phyloP scores from a whole-genome alignment of 2,329 filamentous ascomycete species.

The Rasamsonia emersonii region DNA sequence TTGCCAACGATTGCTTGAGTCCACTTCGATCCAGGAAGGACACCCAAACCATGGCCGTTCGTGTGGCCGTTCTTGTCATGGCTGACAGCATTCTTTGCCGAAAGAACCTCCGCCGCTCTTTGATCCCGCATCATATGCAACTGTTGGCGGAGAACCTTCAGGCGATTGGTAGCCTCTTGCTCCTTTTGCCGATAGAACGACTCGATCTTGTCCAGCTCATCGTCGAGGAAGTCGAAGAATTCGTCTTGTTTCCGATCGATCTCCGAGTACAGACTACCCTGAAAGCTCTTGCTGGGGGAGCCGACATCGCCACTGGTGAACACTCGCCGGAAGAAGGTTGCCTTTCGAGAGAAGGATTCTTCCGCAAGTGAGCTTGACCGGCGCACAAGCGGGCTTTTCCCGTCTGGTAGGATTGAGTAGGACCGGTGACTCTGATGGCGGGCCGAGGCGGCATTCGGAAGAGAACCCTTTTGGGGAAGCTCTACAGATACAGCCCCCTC shows the following conservation, averaged over 20 bases:
- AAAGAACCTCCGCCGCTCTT: constrained; percentile 62
- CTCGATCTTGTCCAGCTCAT: constrained; percentile 85
- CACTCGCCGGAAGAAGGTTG: constrained; percentile 30
- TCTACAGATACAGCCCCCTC: constrained; percentile 8
- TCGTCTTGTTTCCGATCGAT: constrained; percentile 69
- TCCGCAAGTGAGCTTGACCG: neutral
- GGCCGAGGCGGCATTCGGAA: too few relatives aligned
- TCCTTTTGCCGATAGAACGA: constrained; percentile 83
- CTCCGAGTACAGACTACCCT: constrained; percentile 51
- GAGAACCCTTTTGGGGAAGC: too few relatives aligned
- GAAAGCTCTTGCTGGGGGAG: constrained; percentile 39
- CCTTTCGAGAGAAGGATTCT: constrained; percentile 10
- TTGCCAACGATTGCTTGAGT: constrained; percentile 37
- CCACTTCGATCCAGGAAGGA: constrained; percentile 20
- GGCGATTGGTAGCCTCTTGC: constrained; percentile 65
- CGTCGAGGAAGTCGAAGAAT: constrained; percentile 78
- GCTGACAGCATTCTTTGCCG: constrained; percentile 26
- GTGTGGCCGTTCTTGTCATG: constrained; percentile 15
- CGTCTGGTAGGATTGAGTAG: neutral
- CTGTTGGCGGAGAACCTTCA: constrained; percentile 67
- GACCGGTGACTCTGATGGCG: constrained; percentile 6
- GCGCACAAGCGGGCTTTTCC: neutral
- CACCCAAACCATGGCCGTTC: constrained; percentile 16
- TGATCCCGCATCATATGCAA: constrained; percentile 88
- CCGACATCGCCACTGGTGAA: constrained; percentile 29